A percentile compares a stretch with the other conserved stretches of the same genome.
These are phyloP conservation scores for Elongisporangium undulatum DNA, from an alignment of 352 stramenopile species.

Conservation along the genomic window DNA sequence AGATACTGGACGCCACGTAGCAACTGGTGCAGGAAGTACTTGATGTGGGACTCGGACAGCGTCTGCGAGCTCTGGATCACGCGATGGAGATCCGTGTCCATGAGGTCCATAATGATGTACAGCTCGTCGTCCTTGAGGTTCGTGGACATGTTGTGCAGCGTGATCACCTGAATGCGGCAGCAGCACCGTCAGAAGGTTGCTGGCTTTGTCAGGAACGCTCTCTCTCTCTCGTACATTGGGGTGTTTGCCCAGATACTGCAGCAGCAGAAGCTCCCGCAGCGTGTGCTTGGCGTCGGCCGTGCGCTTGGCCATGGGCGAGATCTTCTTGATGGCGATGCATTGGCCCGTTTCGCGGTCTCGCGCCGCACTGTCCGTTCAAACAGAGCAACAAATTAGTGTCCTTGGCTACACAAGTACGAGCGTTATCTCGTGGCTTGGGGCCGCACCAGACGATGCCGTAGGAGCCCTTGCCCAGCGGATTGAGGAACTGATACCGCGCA, in stretches of 20 bases:
- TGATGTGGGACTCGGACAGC: constrained; percentile 69
- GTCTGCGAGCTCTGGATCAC: constrained; percentile 82
- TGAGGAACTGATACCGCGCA: constrained; percentile 82
- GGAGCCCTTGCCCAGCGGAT: constrained; percentile 87
- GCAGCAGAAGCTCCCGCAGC: constrained; percentile 81
- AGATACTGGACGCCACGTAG: constrained; percentile 81
- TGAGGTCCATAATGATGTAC: constrained; percentile 95
- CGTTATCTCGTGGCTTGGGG: background rate
- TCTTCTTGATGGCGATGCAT: constrained; percentile 91
- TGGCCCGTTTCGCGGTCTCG: constrained; percentile 68
- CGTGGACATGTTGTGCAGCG: constrained; percentile 71
- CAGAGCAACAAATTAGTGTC: background rate
- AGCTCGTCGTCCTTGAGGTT: constrained; percentile 91
- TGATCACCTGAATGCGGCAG: constrained; percentile 58
- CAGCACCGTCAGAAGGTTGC: background rate
- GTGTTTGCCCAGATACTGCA: constrained; percentile 87
- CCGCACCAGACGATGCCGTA: constrained; percentile 90
- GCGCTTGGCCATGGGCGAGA: constrained; percentile 83
- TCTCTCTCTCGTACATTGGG: constrained; percentile 48
- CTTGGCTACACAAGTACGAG: too few relatives aligned
- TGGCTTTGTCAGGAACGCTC: background rate
- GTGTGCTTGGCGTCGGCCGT: constrained; percentile 84
- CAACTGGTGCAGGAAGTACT: constrained; percentile 93
- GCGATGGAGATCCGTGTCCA: constrained; percentile 92
- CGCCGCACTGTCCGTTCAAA: constrained; percentile 41